These are phyloP conservation scores for Suhomyces kunorum DNA, from an alignment of 1,139 yeast genomes.

Conservation along the genomic window DNA sequence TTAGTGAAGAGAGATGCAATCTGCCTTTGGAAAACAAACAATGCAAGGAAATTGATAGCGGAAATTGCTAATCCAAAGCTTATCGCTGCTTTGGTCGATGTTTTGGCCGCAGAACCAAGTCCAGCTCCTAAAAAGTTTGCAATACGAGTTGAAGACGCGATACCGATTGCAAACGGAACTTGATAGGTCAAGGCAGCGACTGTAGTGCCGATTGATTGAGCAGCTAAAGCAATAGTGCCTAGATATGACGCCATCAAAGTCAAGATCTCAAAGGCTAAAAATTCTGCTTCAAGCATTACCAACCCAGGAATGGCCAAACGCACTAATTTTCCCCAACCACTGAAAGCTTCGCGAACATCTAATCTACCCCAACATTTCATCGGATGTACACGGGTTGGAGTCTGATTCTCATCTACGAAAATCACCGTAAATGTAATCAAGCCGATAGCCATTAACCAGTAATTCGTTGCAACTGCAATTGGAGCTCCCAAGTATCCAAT, in stretches of 20 bases:
- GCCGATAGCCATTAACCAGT: constrained; percentile 57
- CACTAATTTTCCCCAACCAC: constrained; percentile 50
- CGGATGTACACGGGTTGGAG: constrained; percentile 45
- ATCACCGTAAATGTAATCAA: constrained; percentile 42
- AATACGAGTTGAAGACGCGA: constrained; percentile 59
- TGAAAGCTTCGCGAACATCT: constrained; percentile 30
- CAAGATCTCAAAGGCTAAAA: constrained; percentile 69
- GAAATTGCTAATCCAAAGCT: constrained; percentile 47
- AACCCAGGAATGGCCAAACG: constrained; percentile 67
- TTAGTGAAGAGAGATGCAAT: constrained; percentile 44
- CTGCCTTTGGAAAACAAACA: constrained; percentile 38
- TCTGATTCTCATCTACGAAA: constrained; percentile 38
- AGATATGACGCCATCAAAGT: constrained; percentile 62
- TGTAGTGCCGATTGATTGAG: constrained; percentile 59
- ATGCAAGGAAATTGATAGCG: constrained; percentile 38
- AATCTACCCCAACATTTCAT: constrained; percentile 39
- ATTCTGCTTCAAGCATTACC: constrained; percentile 73
- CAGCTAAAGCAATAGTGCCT: constrained; percentile 57
- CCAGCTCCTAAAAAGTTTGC: constrained; percentile 63
- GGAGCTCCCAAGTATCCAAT: constrained; percentile 59
- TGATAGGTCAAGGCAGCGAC: constrained; percentile 54
- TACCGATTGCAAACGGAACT: constrained; percentile 61
- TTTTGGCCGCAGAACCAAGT: constrained; percentile 46
- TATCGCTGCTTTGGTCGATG: constrained; percentile 48
- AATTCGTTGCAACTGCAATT: constrained; percentile 56